These are phyloP conservation scores for Guadua angustifolia DNA, from an alignment of 176 grass and related monocot species.

Conservation along the genomic window DNA sequence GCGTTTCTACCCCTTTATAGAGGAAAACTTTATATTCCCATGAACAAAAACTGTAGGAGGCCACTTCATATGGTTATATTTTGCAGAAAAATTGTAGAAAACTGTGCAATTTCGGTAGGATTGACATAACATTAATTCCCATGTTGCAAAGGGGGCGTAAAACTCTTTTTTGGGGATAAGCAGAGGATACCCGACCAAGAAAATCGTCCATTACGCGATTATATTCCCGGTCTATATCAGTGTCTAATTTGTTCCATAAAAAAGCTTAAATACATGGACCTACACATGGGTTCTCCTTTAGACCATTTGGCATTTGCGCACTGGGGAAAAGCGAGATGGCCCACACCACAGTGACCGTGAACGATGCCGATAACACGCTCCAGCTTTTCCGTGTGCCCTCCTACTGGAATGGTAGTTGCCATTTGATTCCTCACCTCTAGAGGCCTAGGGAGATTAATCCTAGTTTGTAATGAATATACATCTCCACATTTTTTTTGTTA, in stretches of 20 bases:
- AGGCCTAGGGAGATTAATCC: neutral
- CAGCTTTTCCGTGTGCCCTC: neutral
- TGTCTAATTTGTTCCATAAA: neutral
- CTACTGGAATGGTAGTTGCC: neutral
- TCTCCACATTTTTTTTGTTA: neutral
- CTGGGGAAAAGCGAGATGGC: neutral
- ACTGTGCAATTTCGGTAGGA: neutral
- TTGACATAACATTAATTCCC: neutral
- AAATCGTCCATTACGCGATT: neutral
- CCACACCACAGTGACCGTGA: slow-evolving; percentile 19
- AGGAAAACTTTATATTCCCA: neutral
- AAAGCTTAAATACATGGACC: slow-evolving; percentile 27
- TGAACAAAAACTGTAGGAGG: neutral
- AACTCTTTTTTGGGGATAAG: neutral
- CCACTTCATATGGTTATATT: no score
- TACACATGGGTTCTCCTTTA: slow-evolving; percentile 29
- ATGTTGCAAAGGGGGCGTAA: neutral
- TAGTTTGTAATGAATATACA: neutral
- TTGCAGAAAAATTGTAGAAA: neutral
- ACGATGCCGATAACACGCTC: neutral
- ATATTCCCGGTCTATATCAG: slow-evolving; percentile 18
- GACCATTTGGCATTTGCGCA: slow-evolving; percentile 1
- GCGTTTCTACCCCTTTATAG: neutral
- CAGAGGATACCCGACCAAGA: neutral
- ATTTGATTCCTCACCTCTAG: slow-evolving; percentile 30